Evolutionary conservation across 306 rosid species (phyloP), one percentile per base, ranked within the genome.

Genomic region (Vigna nakashimae): DNA sequence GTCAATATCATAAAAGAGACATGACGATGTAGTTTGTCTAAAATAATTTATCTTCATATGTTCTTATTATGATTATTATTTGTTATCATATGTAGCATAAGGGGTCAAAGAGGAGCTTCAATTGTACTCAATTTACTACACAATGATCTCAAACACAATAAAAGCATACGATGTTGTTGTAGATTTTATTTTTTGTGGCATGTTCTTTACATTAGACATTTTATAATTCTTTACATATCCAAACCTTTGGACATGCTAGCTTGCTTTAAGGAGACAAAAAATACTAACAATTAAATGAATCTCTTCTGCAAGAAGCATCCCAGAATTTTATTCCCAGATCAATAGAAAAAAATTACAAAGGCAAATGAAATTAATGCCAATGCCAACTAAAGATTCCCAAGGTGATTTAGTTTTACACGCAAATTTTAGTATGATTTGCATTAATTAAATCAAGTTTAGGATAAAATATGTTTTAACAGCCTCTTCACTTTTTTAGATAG

Each of bases 241-340:
- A 66, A 53, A 66, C 14, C 22, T 68, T 20, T 73, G 38, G 82
- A 78, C 79, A 80, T 66, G 78, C 55, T 78, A 80, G 64, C 89
- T 77, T 75, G 82, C 84, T 83, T 83, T 77, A 73, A 77, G 87
- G 89, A 79, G 88, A 83, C 88, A 86, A 86, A 34, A 82, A 87
- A 4, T 9, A 17, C 0, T 9, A 63, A 84, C 84, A 84, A 81
- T 76, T 50, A 63, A 43, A 73, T 55, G 42, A 84, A 66, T 68
- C 53, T 5, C 64, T 13, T 34, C 24, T 80, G 65, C 65, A 69
- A 36, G 45, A 56, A 57, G 51, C 10, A 50, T 24, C 7, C 18
- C 34, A 51, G 22, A 70, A 66, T 68, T 73, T 51, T 53, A 34
- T 75, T 74, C 68, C 63, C 20, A 69, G 13, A 17, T 17, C 22